These are phyloP conservation scores for Calonectria pseudoreteaudii DNA, from an alignment of 2,329 filamentous ascomycete species.

Conservation along the genomic window DNA sequence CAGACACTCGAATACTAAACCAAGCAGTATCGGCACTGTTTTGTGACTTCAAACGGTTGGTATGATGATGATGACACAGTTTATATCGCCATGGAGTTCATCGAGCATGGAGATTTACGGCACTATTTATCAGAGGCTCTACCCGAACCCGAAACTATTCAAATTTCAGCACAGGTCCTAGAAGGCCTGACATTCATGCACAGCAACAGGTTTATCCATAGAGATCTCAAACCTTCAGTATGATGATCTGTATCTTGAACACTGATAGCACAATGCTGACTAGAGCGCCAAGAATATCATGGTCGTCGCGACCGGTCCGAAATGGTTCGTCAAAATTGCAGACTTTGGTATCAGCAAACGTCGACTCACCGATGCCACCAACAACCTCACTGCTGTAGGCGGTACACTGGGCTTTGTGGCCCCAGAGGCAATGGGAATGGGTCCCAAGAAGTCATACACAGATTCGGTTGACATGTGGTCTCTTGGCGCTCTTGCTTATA, in stretches of 20 bases:
- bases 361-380: neutral
- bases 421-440: neutral
- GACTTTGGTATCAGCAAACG: conserved; percentile 19
- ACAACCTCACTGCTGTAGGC: neutral
- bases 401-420: neutral
- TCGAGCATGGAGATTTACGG: conserved; percentile 2
- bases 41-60: conserved; percentile 9
- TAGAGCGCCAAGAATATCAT: neutral
- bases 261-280: neutral
- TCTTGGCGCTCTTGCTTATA: neutral
- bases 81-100: conserved; percentile 9
- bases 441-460: neutral
- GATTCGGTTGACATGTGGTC: neutral
- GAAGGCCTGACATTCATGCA: conserved; percentile 11
- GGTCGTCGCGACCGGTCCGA: neutral
- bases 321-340: conserved; percentile 2
- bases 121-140: neutral
- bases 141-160: neutral
- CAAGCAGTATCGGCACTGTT: conserved; percentile 2
- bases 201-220: conserved; percentile 3
- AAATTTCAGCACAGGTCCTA: neutral
- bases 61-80: neutral
- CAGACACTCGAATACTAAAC: neutral
- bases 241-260: neutral
- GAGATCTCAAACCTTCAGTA: conserved; percentile 13